Conservation (phyloP, 2,329 filamentous ascomycete genomes). For the Aschersonia sp. region DNA sequence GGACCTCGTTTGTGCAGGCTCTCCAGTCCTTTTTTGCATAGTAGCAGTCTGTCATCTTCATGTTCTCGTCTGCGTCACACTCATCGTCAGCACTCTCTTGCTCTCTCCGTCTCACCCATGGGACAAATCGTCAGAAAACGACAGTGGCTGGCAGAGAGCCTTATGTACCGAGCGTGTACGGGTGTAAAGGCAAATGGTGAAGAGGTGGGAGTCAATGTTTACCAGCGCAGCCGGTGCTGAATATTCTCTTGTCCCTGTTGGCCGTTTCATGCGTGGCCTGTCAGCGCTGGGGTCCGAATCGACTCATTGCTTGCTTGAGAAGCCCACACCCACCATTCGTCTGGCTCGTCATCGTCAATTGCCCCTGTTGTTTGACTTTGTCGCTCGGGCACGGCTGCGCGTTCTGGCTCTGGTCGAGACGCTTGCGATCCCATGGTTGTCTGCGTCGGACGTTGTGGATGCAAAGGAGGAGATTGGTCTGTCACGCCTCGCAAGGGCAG, state of each 20-base stretch:
- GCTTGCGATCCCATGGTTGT: not conserved
- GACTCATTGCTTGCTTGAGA: not conserved
- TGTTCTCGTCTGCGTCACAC: conserved; percentile 57
- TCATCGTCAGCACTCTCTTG: not conserved
- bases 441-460: too few species aligned
- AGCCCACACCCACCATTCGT: conserved; percentile 66
- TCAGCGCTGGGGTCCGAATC: not conserved
- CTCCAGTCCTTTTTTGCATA: conserved; percentile 96
- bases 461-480: too few species aligned
- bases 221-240: conserved; percentile 91
- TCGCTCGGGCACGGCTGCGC: not conserved
- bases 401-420: not conserved
- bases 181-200: not conserved
- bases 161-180: not conserved
- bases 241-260: conserved; percentile 88
- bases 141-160: too few species aligned
- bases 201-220: conserved; percentile 10
- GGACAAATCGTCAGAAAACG: too few species aligned
- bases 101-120: not conserved
- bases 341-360: conserved; percentile 59
- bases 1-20: conserved; percentile 72
- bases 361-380: not conserved
- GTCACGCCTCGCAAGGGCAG: too few species aligned
- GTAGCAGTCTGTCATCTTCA: conserved; percentile 87
- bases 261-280: not conserved